phyloP scores from a whole-genome alignment of 2,329 filamentous ascomycete genomes.

The Fusarium irregulare region DNA sequence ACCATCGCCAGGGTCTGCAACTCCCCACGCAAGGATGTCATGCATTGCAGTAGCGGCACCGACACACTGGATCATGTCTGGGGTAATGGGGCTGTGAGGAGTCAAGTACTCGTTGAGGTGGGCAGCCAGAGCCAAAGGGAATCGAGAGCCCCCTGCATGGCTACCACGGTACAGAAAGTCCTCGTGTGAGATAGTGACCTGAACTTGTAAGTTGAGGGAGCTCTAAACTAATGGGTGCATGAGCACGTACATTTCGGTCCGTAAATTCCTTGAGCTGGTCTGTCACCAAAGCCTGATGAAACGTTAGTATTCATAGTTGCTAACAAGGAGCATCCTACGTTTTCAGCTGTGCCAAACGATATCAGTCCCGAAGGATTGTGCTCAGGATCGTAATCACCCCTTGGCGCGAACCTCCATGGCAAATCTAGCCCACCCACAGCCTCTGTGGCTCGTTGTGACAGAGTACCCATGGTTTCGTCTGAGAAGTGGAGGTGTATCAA shows the following conservation, averaged over 20 bases:
- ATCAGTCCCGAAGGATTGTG: constrained; percentile 57
- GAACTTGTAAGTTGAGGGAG: neutral
- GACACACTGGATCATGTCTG: constrained; percentile 50
- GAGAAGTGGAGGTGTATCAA: constrained; percentile 28
- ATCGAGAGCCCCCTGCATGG: constrained; percentile 50
- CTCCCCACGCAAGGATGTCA: constrained; percentile 54
- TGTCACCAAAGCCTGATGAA: constrained; percentile 54
- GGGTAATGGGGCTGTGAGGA: constrained; percentile 46
- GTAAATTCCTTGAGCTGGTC: constrained; percentile 47
- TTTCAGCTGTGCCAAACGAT: constrained; percentile 62
- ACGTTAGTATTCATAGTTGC: neutral
- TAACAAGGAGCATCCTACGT: constrained; percentile 42
- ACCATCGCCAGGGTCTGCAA: constrained; percentile 54
- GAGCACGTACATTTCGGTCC: constrained; percentile 46
- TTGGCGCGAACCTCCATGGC: constrained; percentile 51
- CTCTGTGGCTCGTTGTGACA: constrained; percentile 44
- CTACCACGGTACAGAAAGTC: constrained; percentile 54
- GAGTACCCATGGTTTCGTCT: constrained; percentile 7
- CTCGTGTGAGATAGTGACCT: constrained; percentile 44
- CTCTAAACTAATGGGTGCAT: no score
- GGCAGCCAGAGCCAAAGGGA: constrained; percentile 49
- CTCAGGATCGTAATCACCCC: constrained; percentile 52
- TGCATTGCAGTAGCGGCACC: constrained; percentile 55
- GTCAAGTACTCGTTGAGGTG: constrained; percentile 55
- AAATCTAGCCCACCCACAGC: constrained; percentile 41